phyloP scores from a whole-genome alignment of 2,329 filamentous ascomycete genomes.

The Thielaviopsis cerberus region DNA sequence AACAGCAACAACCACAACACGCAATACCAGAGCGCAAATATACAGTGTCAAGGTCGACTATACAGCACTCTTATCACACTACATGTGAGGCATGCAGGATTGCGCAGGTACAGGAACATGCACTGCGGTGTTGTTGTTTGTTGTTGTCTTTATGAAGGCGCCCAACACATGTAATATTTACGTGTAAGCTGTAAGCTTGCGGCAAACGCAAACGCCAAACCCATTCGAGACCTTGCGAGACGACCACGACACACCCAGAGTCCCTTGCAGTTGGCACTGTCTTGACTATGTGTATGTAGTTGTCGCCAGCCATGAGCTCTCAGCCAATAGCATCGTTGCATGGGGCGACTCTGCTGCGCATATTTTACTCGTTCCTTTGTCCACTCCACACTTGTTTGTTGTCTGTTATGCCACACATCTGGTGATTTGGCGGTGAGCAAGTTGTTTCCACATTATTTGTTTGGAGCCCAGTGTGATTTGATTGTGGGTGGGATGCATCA shows the following conservation, averaged over 20 bases:
- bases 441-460: neutral
- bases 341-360: neutral
- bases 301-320: too few species aligned
- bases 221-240: neutral
- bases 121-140: too few species aligned
- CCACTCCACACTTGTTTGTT: neutral
- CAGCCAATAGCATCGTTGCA: neutral
- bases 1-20: neutral
- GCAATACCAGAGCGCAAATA: too few species aligned
- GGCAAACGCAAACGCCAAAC: neutral
- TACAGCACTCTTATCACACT: neutral
- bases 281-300: too few species aligned
- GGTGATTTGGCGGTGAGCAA: neutral
- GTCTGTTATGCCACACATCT: neutral
- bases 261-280: neutral
- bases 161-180: neutral
- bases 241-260: neutral
- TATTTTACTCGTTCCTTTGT: neutral
- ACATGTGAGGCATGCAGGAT: neutral
- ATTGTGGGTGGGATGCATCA: neutral
- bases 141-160: neutral
- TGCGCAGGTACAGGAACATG: neutral
- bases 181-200: neutral
- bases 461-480: neutral
- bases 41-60: neutral